These are phyloP conservation scores for Starmerella ratchasimensis DNA, from an alignment of 805 yeast genomes.

Conservation along the genomic window DNA sequence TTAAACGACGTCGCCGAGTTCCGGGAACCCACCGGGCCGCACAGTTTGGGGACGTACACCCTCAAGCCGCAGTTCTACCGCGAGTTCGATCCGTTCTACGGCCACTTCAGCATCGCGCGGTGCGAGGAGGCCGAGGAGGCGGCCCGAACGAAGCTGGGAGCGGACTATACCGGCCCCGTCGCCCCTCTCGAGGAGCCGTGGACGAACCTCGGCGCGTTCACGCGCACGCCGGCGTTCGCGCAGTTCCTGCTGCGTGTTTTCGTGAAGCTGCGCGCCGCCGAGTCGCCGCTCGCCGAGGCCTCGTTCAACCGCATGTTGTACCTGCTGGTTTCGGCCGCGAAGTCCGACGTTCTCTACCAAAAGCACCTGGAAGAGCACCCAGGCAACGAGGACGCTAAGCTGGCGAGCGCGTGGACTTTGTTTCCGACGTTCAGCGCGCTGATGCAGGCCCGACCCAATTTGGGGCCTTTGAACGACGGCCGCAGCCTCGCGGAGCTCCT, in stretches of 20 bases:
- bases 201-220: conserved; percentile 21
- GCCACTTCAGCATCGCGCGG: conserved; percentile 61
- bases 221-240: conserved; percentile 22
- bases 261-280: not conserved
- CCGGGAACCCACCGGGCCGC: conserved; percentile 44
- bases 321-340: conserved; percentile 48
- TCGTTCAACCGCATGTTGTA: conserved; percentile 49
- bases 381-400: not conserved
- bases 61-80: conserved; percentile 43
- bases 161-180: conserved; percentile 43
- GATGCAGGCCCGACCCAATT: not conserved
- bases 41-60: conserved; percentile 51
- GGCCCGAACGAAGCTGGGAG: conserved; percentile 36
- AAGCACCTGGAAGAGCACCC: no score
- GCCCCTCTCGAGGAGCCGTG: conserved; percentile 25
- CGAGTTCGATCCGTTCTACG: conserved; percentile 66
- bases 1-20: conserved; percentile 45
- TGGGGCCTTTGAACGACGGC: conserved; percentile 4
- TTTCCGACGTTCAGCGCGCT: conserved; percentile 5
- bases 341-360: conserved; percentile 26
- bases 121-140: conserved; percentile 70
- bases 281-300: conserved; percentile 33
- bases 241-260: conserved; percentile 16
- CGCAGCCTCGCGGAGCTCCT: conserved; percentile 14
- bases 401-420: not conserved